Evolutionary conservation across 768 basidiomycete genomes (phyloP), one percentile per base, ranked within the genome.

Genomic region (Lactarius psammicola): DNA sequence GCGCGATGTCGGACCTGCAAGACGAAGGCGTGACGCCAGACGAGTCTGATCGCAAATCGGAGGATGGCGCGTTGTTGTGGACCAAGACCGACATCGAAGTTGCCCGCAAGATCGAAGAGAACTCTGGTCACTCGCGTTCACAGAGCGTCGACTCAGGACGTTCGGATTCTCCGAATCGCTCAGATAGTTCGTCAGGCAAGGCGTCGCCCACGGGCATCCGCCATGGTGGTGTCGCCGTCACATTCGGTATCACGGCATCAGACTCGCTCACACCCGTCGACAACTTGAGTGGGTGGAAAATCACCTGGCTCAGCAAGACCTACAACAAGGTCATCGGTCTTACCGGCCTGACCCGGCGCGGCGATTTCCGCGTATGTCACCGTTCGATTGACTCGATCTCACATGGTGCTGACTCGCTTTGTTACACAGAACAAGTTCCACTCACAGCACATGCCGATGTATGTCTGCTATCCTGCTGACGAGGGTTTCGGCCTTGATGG

Each of bases 161-260:
- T 11, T 68, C 64, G 3, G 54, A 56, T 1, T 66, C 65, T 0
- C 36, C 56, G 18, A 26, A 28, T 7, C 11, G 4, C 11, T 63
- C 61, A 4, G 34, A 28, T 2, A 53, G 57, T 6, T 59, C 61
- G 26, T 59, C 68, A 40, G 56, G 57, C 40, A 56, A 60, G 59
- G 33, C 69, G 17, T 11, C 58, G 4, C 60, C 60, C 26, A 30
- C 51, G 63, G 76, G 66, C 66, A 72, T 51, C 36, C 38, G 59
- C 2, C 64, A 67, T 3, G 56, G 76, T 15, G 74, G 76, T 10
- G 74, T 79, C 11, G 76, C 71, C 0, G 77, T 84, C 2, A 81
- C 80, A 0, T 85, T 85, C 65, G 81, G 82, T 5, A 79, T 83
- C 61, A 82, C 79, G 44, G 82, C 82, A 5, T 74, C 82, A 15